phyloP scores from a whole-genome alignment of 257 asterid genomes.

The Handroanthus guayacan region DNA sequence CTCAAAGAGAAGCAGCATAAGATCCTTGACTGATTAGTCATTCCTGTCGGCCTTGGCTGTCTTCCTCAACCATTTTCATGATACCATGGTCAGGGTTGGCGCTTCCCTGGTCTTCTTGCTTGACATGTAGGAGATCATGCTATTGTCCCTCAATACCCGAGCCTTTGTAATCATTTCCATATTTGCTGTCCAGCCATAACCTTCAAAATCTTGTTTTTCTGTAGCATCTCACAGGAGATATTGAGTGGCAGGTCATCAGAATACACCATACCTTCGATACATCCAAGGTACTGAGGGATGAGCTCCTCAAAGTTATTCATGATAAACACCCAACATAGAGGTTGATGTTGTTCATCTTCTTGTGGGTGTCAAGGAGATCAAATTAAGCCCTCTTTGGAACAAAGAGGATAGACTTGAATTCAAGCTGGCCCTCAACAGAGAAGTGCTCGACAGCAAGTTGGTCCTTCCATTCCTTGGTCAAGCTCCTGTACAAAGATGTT shows the following conservation, averaged over 20 bases:
- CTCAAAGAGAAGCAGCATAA: conserved; percentile 68
- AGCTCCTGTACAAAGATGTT: conserved; percentile 88
- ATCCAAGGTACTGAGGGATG: conserved; percentile 77
- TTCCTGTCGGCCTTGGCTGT: conserved; percentile 78
- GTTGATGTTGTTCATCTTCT: conserved; percentile 82
- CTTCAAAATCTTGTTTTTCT: conserved; percentile 81
- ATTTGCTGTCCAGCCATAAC: conserved; percentile 86
- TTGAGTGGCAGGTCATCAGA: conserved; percentile 80
- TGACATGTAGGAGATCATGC: conserved; percentile 85
- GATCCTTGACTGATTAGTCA: conserved; percentile 84
- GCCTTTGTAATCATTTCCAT: conserved; percentile 89
- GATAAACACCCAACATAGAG: conserved; percentile 79
- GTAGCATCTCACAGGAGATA: conserved; percentile 38
- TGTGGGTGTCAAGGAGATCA: conserved; percentile 75
- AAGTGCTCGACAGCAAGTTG: conserved; percentile 88
- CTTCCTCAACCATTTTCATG: conserved; percentile 83
- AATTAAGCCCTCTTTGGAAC: conserved; percentile 85
- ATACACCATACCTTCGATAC: conserved; percentile 80
- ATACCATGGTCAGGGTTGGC: conserved; percentile 83
- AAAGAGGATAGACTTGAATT: conserved; percentile 79
- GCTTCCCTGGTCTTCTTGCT: conserved; percentile 92
- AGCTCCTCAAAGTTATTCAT: conserved; percentile 87
- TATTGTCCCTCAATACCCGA: conserved; percentile 74
- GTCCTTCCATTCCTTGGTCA: conserved; percentile 88
- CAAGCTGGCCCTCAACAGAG: conserved; percentile 89